Evolutionary conservation across 2,329 filamentous ascomycete species (phyloP).

Genomic region (Colletotrichum horii): DNA sequence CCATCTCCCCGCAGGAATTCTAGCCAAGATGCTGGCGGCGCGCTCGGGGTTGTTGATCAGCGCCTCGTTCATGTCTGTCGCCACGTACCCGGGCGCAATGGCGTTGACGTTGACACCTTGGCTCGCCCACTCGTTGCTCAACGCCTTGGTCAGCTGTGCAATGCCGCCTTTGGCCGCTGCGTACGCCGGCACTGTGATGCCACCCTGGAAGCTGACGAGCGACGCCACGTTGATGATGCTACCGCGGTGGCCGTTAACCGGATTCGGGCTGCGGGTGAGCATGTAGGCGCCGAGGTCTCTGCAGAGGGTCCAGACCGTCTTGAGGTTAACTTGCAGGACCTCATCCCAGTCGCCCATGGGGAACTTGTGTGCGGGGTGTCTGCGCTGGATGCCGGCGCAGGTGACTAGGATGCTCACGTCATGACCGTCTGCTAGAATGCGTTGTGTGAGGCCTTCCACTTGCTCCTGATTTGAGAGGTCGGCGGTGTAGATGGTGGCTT

Average conservation of each 20-base stretch:
- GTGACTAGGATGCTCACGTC: constrained; percentile 66
- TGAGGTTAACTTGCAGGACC: constrained; percentile 83
- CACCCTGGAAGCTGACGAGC: constrained; percentile 83
- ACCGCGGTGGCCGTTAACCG: constrained; percentile 60
- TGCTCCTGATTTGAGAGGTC: constrained; percentile 23
- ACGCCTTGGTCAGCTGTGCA: constrained; percentile 80
- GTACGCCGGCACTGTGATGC: constrained; percentile 86
- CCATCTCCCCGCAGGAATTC: constrained; percentile 87
- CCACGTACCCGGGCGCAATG: constrained; percentile 88
- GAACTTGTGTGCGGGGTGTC: constrained; percentile 68
- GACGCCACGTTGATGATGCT: constrained; percentile 85
- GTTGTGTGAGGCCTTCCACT: constrained; percentile 20
- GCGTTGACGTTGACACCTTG: constrained; percentile 84
- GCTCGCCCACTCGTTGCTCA: constrained; percentile 85
- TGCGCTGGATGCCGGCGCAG: constrained; percentile 70
- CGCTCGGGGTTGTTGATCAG: constrained; percentile 74
- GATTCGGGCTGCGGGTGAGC: constrained; percentile 58
- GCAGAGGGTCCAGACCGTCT: constrained; percentile 78
- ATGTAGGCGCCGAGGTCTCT: constrained; percentile 82
- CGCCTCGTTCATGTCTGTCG: constrained; percentile 91
- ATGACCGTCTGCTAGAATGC: constrained; percentile 26
- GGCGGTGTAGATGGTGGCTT: constrained; percentile 26
- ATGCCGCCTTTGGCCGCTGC: constrained; percentile 86
- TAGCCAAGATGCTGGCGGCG: constrained; percentile 73
- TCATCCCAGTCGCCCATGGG: constrained; percentile 69